phyloP scores from a whole-genome alignment of 768 basidiomycete genomes.

The Russula sp. region DNA sequence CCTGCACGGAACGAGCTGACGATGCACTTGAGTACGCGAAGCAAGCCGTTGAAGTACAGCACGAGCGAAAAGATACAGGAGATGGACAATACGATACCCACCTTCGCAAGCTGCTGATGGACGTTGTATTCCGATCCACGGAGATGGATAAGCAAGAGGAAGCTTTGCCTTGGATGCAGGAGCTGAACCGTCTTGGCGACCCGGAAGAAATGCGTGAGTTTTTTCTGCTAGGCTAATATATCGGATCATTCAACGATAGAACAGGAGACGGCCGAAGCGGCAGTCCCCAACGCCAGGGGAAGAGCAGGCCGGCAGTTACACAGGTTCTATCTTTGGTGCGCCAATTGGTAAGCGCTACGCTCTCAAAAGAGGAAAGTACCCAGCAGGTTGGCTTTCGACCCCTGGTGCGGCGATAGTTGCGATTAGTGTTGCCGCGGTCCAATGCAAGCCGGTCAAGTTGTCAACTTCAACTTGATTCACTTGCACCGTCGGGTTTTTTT shows the following conservation, averaged over 20 bases:
- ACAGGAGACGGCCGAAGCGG: too few species aligned
- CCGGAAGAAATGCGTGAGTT: background rate
- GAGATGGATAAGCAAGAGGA: background rate
- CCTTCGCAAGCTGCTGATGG: constrained; percentile 2
- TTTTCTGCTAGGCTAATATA: background rate
- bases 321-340: too few species aligned
- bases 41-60: constrained; percentile 13
- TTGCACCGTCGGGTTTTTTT: too few species aligned
- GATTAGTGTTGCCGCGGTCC: too few species aligned
- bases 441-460: too few species aligned
- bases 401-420: too few species aligned
- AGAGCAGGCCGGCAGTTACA: too few species aligned
- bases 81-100: background rate
- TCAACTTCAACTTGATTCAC: too few species aligned
- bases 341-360: too few species aligned
- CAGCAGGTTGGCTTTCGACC: too few species aligned
- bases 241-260: background rate
- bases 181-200: background rate
- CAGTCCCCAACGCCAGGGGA: too few species aligned
- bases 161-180: background rate
- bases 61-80: background rate
- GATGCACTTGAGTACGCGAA: constrained; percentile 13
- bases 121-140: constrained; percentile 1
- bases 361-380: too few species aligned
- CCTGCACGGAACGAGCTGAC: constrained; percentile 3